These are phyloP conservation scores for Oleoguttula mirabilis DNA, from an alignment of 495 filamentous ascomycete species.

Conservation along the genomic window DNA sequence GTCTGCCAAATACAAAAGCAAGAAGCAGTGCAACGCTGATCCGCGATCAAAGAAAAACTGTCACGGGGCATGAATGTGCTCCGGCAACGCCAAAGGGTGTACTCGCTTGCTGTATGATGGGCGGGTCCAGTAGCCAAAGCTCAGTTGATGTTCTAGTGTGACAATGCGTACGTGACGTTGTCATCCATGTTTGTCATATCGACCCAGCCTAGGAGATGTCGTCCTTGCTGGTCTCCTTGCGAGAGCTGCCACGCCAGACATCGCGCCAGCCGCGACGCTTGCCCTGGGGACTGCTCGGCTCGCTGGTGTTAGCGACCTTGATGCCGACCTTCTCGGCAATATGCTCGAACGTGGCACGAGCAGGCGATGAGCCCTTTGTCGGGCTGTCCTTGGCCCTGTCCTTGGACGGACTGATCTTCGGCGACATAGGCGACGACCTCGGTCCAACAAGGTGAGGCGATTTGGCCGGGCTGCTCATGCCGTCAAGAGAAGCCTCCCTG, in stretches of 20 bases:
- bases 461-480: slow-evolving; percentile 4
- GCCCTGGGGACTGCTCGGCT: not conserved
- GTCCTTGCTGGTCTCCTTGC: slow-evolving; percentile 6
- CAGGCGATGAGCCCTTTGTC: slow-evolving; percentile 20
- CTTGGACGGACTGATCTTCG: not conserved
- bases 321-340: slow-evolving; percentile 26
- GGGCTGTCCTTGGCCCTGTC: not conserved
- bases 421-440: not conserved
- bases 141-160: too few species aligned
- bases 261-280: slow-evolving; percentile 10
- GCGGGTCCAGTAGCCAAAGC: too few species aligned
- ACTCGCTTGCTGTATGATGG: too few species aligned
- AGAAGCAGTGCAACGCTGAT: too few species aligned
- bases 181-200: too few species aligned
- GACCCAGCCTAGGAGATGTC: too few species aligned
- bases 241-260: slow-evolving; percentile 6
- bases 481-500: slow-evolving; percentile 9
- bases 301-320: slow-evolving; percentile 1
- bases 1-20: too few species aligned
- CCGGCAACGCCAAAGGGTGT: too few species aligned
- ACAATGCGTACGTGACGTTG: too few species aligned
- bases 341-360: slow-evolving; percentile 26
- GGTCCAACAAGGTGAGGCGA: slow-evolving; percentile 1
- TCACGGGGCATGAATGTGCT: too few species aligned
- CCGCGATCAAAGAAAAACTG: too few species aligned